Evolutionary conservation across 192 early-diverging fungal genomes (phyloP).

Genomic region (Obelidium mucronatum): DNA sequence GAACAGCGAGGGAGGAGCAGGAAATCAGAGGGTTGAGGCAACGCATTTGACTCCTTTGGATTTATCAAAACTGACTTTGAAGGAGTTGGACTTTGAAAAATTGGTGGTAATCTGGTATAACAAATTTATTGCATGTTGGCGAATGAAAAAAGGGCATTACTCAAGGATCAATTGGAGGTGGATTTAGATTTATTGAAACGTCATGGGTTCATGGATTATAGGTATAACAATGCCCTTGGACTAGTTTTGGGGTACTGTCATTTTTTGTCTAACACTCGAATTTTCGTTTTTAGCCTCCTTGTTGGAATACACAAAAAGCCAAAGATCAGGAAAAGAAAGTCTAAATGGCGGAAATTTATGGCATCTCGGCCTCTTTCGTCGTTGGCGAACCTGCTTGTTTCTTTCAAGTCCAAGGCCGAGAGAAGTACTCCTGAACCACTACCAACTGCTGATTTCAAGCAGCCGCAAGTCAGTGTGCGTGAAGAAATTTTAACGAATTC

Average conservation of each 20-base stretch:
- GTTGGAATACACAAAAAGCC: conserved; percentile 40
- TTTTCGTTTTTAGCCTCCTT: conserved; percentile 32
- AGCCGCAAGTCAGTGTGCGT: no score
- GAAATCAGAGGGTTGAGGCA: background rate
- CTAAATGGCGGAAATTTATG: background rate
- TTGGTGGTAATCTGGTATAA: conserved; percentile 24
- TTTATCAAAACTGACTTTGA: conserved; percentile 37
- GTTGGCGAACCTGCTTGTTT: background rate
- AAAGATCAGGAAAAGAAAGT: background rate
- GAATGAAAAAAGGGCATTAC: conserved; percentile 20
- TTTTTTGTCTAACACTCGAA: background rate
- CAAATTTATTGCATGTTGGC: conserved; percentile 32
- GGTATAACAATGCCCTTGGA: conserved; percentile 8
- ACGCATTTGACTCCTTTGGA: background rate
- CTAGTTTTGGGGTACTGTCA: background rate
- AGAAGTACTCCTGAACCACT: background rate
- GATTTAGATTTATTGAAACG: conserved; percentile 47
- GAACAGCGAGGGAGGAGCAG: background rate
- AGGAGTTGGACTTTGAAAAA: conserved; percentile 52
- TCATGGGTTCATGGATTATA: conserved; percentile 58
- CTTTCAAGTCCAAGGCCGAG: background rate
- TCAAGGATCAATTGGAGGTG: conserved; percentile 34
- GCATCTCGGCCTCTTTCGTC: background rate
- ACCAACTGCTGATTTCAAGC: no score
- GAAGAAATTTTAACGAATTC: no score